Evolutionary conservation across 495 filamentous ascomycete genomes (phyloP).

Genomic region (Hypomontagnella monticulosa): DNA sequence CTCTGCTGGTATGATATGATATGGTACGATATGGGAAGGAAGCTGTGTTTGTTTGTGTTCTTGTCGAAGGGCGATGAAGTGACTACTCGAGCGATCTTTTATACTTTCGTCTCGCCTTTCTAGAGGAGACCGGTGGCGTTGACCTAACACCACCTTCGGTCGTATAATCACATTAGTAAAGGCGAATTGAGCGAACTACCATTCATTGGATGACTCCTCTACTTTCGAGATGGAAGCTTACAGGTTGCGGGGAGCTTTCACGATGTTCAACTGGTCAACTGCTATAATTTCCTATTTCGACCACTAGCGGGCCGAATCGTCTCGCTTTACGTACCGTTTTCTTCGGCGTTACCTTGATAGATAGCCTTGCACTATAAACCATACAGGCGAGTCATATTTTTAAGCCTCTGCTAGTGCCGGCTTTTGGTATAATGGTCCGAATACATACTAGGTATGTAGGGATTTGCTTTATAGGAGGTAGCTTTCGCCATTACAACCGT

Average conservation of each 20-base stretch:
- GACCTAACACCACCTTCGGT: too few relatives aligned
- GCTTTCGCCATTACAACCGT: too few relatives aligned
- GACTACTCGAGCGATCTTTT: neutral
- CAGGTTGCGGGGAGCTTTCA: slow-evolving; percentile 18
- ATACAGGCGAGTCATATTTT: too few relatives aligned
- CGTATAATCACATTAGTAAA: too few relatives aligned
- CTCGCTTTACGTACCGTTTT: slow-evolving; percentile 14
- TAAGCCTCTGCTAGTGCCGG: too few relatives aligned
- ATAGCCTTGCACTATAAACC: too few relatives aligned
- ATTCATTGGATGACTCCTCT: neutral
- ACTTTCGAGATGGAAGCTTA: neutral
- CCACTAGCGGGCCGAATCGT: slow-evolving; percentile 12
- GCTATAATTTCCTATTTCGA: slow-evolving; percentile 36
- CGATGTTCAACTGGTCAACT: slow-evolving; percentile 30
- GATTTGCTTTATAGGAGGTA: too few relatives aligned
- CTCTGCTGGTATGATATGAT: neutral
- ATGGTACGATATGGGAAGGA: too few relatives aligned
- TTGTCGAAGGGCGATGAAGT: neutral
- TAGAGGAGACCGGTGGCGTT: too few relatives aligned
- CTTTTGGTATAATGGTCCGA: too few relatives aligned
- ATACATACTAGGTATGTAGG: too few relatives aligned
- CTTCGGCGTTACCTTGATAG: neutral
- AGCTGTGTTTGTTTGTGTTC: neutral
- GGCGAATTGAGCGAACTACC: neutral
- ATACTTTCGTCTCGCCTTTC: too few relatives aligned